These are phyloP conservation scores for Wallacemonas sp. DNA, from an alignment of 208 protist genomes.

Conservation along the genomic window DNA sequence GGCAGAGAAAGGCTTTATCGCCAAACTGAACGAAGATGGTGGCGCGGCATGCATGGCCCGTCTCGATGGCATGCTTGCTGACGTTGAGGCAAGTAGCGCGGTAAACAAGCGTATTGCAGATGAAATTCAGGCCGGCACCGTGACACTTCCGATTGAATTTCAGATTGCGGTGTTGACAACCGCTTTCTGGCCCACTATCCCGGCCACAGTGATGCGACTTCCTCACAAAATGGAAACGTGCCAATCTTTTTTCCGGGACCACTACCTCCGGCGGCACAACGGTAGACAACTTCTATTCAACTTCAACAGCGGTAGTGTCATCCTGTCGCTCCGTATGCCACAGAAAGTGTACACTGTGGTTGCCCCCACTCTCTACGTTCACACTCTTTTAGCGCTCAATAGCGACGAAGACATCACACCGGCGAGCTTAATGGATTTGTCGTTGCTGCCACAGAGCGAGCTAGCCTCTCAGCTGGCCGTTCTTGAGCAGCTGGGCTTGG, in stretches of 20 bases:
- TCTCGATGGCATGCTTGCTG: conserved; percentile 62
- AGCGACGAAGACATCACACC: conserved; percentile 22
- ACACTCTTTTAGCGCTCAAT: conserved; percentile 60
- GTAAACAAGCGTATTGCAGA: conserved; percentile 10
- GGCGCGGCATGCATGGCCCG: conserved; percentile 50
- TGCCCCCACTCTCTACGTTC: conserved; percentile 70
- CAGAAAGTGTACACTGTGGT: conserved; percentile 43
- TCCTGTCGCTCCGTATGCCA: conserved; percentile 46
- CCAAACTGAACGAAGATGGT: conserved; percentile 46
- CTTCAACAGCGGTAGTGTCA: conserved; percentile 57
- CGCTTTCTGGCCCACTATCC: conserved; percentile 66
- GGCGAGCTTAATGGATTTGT: conserved; percentile 11
- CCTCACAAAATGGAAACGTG: conserved; percentile 56
- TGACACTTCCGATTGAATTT: conserved; percentile 55
- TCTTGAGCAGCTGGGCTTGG: conserved; percentile 32
- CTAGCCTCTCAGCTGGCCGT: conserved; percentile 37
- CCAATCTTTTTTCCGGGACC: conserved; percentile 47
- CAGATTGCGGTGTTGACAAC: conserved; percentile 59
- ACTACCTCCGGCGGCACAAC: conserved; percentile 71
- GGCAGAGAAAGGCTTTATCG: conserved; percentile 50
- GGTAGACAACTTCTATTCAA: conserved; percentile 73
- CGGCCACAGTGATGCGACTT: conserved; percentile 35
- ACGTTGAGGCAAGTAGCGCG: conserved; percentile 20
- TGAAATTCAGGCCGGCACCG: not conserved
- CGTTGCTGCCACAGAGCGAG: conserved; percentile 26